Conservation (phyloP, 2,329 filamentous ascomycete species). For the Aspergillus oerlinghausenensis region DNA sequence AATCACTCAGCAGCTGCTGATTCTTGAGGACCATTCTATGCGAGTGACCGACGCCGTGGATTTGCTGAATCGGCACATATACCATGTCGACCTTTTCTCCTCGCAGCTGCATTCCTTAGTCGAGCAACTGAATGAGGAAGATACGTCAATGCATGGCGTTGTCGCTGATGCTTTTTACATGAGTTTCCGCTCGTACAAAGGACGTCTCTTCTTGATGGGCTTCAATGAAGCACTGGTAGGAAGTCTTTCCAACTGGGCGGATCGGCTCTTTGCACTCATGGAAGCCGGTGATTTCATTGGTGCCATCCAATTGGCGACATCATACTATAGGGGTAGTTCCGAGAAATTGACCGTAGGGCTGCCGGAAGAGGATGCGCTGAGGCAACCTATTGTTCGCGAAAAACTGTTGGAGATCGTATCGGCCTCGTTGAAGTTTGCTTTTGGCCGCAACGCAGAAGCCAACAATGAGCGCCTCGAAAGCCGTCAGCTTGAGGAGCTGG, state of each 20-base stretch:
- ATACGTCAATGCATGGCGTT: slow-evolving; percentile 86
- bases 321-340: slow-evolving; percentile 86
- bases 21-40: slow-evolving; percentile 84
- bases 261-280: slow-evolving; percentile 88
- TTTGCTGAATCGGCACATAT: slow-evolving; percentile 85
- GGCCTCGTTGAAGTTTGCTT: slow-evolving; percentile 85
- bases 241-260: slow-evolving; percentile 93
- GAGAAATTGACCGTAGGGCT: slow-evolving; percentile 92
- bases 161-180: slow-evolving; percentile 97
- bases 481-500: slow-evolving; percentile 68
- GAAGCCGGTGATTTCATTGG: slow-evolving; percentile 93
- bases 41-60: slow-evolving; percentile 94
- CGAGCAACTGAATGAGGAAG: slow-evolving; percentile 81
- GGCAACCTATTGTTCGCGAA: slow-evolving; percentile 79
- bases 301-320: slow-evolving; percentile 83
- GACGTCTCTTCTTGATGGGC: slow-evolving; percentile 85
- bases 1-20: slow-evolving; percentile 86
- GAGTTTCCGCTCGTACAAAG: slow-evolving; percentile 95
- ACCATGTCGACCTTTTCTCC: slow-evolving; percentile 86
- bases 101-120: slow-evolving; percentile 78
- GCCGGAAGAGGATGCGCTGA: slow-evolving; percentile 71
- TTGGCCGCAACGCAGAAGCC: slow-evolving; percentile 57
- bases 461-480: slow-evolving; percentile 50
- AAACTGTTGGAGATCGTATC: slow-evolving; percentile 91
- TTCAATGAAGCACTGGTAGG: slow-evolving; percentile 91